Evolutionary conservation across 1,284 basidiomycete species (phyloP).

Genomic region (Puccinia sorghi): DNA sequence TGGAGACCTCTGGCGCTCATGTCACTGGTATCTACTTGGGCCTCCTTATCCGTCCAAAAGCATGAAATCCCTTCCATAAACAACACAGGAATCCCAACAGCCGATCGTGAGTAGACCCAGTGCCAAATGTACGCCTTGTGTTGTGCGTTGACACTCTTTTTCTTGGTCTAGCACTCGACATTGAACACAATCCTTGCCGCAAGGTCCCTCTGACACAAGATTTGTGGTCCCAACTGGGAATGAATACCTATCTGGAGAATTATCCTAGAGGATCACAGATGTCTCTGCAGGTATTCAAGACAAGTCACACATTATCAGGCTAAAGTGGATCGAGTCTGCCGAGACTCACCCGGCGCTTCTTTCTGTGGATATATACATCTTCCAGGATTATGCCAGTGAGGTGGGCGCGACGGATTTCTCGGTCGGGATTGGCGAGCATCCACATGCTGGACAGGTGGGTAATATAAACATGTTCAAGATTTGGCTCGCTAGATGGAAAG

Average conservation of each 20-base stretch:
- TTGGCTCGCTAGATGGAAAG: neutral
- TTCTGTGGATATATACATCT: neutral
- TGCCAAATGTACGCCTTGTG: no score
- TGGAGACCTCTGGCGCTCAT: neutral
- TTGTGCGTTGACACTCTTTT: neutral
- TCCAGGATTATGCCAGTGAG: slow-evolving; percentile 39
- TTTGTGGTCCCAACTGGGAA: slow-evolving; percentile 35
- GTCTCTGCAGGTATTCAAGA: slow-evolving; percentile 17
- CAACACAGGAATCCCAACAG: neutral
- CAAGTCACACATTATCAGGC: no score
- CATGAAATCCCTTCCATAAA: neutral
- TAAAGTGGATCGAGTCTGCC: no score
- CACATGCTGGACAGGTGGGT: slow-evolving; percentile 33
- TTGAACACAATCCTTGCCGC: slow-evolving; percentile 24
- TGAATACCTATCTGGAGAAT: slow-evolving; percentile 47
- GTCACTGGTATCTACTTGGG: neutral
- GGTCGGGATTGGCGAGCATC: slow-evolving; percentile 43
- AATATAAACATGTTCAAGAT: neutral
- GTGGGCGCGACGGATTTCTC: slow-evolving; percentile 47
- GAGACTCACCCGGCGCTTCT: neutral
- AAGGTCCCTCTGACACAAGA: slow-evolving; percentile 17
- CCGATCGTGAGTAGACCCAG: neutral
- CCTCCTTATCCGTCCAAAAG: neutral
- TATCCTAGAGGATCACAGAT: slow-evolving; percentile 33
- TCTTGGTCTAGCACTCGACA: neutral